phyloP scores from a whole-genome alignment of 257 asterid species.

The Forsythia viridissima region DNA sequence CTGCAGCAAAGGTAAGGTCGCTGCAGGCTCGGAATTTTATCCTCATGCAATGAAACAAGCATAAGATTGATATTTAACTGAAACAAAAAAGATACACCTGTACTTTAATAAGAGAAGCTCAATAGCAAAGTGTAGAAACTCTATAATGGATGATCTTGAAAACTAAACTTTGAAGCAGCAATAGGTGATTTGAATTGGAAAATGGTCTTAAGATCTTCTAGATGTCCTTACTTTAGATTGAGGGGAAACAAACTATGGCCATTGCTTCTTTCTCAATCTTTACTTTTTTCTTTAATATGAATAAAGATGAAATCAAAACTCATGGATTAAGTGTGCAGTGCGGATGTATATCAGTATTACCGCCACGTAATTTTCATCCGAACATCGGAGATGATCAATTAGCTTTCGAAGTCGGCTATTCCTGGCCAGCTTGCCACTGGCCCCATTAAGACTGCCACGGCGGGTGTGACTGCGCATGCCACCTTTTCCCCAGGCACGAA shows the following conservation, averaged over 20 bases:
- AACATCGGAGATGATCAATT: conserved; percentile 59
- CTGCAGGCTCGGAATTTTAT: conserved; percentile 74
- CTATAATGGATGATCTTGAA: not conserved
- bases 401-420: conserved; percentile 66
- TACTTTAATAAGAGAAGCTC: not conserved
- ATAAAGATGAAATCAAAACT: not conserved
- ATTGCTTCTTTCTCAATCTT: not conserved
- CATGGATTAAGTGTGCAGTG: not conserved
- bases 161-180: not conserved
- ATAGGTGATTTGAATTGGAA: not conserved
- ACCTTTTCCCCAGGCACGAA: conserved; percentile 92
- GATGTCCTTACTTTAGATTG: not conserved
- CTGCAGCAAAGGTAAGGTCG: conserved; percentile 81
- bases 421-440: conserved; percentile 55
- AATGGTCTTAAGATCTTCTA: not conserved
- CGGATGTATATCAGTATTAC: conserved; percentile 24
- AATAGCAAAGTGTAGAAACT: not conserved
- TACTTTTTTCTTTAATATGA: not conserved
- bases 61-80: conserved; percentile 69
- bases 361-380: conserved; percentile 62
- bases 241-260: not conserved
- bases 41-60: conserved; percentile 66
- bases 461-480: conserved; percentile 80
- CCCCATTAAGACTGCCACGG: conserved; percentile 60
- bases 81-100: conserved; percentile 26